phyloP scores from a whole-genome alignment of 1,139 yeast species.

The Zygotorulaspora mrakii region DNA sequence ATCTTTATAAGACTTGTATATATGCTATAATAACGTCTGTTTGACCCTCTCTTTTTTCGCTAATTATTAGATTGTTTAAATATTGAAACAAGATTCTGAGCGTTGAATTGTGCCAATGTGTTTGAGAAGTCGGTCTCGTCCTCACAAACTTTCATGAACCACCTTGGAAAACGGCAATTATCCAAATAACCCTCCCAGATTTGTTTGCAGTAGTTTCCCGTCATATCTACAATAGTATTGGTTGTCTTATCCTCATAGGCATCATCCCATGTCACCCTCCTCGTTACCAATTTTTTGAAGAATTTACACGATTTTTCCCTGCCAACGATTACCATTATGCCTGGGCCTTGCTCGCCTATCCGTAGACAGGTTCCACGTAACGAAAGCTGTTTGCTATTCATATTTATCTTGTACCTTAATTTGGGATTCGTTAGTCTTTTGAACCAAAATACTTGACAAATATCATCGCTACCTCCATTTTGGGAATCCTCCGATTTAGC shows the following conservation, averaged over 20 bases:
- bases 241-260: slow-evolving; percentile 34
- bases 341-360: slow-evolving; percentile 43
- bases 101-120: slow-evolving; percentile 23
- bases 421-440: slow-evolving; percentile 56
- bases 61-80: neutral
- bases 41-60: slow-evolving; percentile 3
- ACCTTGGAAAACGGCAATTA: slow-evolving; percentile 33
- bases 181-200: slow-evolving; percentile 76
- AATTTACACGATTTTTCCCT: slow-evolving; percentile 56
- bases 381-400: slow-evolving; percentile 70
- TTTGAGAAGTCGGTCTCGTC: slow-evolving; percentile 21
- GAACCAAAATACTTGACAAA: slow-evolving; percentile 61
- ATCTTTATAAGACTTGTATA: slow-evolving; percentile 6
- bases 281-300: slow-evolving; percentile 57
- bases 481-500: slow-evolving; percentile 6
- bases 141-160: slow-evolving; percentile 35
- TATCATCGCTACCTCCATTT: slow-evolving; percentile 34
- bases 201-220: slow-evolving; percentile 48
- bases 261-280: slow-evolving; percentile 70
- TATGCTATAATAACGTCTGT: slow-evolving; percentile 8
- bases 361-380: slow-evolving; percentile 57
- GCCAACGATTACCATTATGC: slow-evolving; percentile 70
- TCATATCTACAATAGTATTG: slow-evolving; percentile 40
- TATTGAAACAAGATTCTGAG: slow-evolving; percentile 18
- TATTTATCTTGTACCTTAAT: slow-evolving; percentile 68